Evolutionary conservation across 2,329 filamentous ascomycete genomes (phyloP).

Genomic region (Colletotrichum lentis): DNA sequence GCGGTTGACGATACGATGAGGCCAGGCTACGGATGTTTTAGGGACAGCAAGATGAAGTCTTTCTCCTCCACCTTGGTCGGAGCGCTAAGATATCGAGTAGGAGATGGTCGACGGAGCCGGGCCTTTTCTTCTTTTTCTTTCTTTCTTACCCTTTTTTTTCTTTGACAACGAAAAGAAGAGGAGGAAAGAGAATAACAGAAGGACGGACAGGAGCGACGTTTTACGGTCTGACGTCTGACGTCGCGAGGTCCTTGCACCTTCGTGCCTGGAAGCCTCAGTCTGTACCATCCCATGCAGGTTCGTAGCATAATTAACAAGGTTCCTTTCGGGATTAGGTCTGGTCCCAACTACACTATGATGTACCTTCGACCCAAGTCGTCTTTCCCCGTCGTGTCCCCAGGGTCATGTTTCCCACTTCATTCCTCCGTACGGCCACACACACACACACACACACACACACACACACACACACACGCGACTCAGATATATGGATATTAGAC

Average conservation of each 20-base stretch:
- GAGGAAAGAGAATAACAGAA: not conserved
- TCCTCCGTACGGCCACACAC: no score
- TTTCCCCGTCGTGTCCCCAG: not conserved
- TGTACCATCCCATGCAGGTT: not conserved
- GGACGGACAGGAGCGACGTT: not conserved
- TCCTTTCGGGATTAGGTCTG: not conserved
- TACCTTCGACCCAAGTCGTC: not conserved
- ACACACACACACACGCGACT: constrained; percentile 25
- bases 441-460: no score
- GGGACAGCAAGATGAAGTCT: not conserved
- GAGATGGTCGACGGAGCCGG: not conserved
- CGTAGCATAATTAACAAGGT: not conserved
- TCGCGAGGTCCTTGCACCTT: not conserved
- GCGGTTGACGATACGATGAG: not conserved
- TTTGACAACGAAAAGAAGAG: constrained; percentile 16
- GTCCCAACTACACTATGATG: not conserved
- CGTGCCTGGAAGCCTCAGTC: constrained; percentile 2
- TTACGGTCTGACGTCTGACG: not conserved
- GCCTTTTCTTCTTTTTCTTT: not conserved
- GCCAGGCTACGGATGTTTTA: not conserved
- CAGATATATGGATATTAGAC: constrained; percentile 4
- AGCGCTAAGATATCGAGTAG: no score
- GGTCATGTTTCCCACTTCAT: not conserved
- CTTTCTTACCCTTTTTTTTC: constrained; percentile 8
- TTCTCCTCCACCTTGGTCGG: no score